phyloP scores from a whole-genome alignment of 805 yeast genomes.

The Wickerhamia fluorescens region DNA sequence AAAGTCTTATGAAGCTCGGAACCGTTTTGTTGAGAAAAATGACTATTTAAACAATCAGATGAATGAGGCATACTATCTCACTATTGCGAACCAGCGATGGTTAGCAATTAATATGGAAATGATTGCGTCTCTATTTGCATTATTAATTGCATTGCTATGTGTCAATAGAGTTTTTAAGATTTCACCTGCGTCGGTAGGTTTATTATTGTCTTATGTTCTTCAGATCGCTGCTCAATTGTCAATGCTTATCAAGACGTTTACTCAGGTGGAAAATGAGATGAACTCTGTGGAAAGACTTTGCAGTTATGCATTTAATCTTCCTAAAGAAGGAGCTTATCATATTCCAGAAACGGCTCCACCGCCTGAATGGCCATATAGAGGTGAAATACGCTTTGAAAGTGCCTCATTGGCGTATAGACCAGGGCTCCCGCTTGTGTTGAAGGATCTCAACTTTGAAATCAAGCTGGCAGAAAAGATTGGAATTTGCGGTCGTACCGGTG shows the following conservation, averaged over 20 bases:
- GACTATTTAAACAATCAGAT: slow-evolving; percentile 44
- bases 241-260: slow-evolving; percentile 54
- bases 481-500: slow-evolving; percentile 87
- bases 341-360: slow-evolving; percentile 39
- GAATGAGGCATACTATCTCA: slow-evolving; percentile 61
- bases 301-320: slow-evolving; percentile 56
- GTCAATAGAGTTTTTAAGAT: slow-evolving; percentile 55
- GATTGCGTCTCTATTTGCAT: slow-evolving; percentile 43
- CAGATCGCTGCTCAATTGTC: slow-evolving; percentile 51
- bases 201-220: slow-evolving; percentile 56
- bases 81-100: slow-evolving; percentile 70
- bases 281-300: slow-evolving; percentile 68
- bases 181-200: slow-evolving; percentile 58
- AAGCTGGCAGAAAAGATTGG: slow-evolving; percentile 66
- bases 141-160: slow-evolving; percentile 52
- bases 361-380: slow-evolving; percentile 45
- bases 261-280: slow-evolving; percentile 72
- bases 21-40: slow-evolving; percentile 43
- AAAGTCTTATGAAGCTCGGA: slow-evolving; percentile 45
- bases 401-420: slow-evolving; percentile 53
- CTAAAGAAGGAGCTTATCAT: slow-evolving; percentile 58
- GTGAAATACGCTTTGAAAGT: slow-evolving; percentile 40
- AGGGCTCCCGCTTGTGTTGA: slow-evolving; percentile 53
- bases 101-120: slow-evolving; percentile 54
- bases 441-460: slow-evolving; percentile 36